These are phyloP conservation scores for Linaria vulgaris DNA, from an alignment of 257 asterid species.

Conservation along the genomic window DNA sequence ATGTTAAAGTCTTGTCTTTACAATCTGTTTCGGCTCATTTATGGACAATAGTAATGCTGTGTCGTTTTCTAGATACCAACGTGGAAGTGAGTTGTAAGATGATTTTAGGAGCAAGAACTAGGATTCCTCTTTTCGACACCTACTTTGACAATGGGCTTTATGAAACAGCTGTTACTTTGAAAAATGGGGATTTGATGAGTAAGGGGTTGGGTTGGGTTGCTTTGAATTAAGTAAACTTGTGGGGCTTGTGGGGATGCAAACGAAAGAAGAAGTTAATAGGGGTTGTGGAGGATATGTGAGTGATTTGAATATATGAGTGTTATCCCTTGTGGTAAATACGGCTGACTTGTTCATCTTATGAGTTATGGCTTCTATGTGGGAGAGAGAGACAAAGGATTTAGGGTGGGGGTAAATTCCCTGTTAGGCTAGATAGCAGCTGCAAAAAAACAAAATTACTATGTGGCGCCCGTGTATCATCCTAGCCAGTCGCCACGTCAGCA, in stretches of 20 bases:
- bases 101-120: constrained; percentile 29
- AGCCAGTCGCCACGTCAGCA: too few relatives aligned
- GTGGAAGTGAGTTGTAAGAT: constrained; percentile 1
- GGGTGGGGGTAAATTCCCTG: too few relatives aligned
- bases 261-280: constrained; percentile 17
- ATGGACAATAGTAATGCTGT: constrained; percentile 38
- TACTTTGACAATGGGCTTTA: constrained; percentile 44
- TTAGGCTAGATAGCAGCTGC: too few relatives aligned
- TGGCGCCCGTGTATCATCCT: too few relatives aligned
- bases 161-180: not conserved
- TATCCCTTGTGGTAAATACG: too few relatives aligned
- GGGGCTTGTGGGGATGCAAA: constrained; percentile 26
- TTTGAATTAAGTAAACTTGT: constrained; percentile 28
- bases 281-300: constrained; percentile 14
- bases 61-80: not conserved
- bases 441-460: too few relatives aligned
- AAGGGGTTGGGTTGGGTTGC: constrained; percentile 36
- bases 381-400: too few relatives aligned
- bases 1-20: constrained; percentile 34
- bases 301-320: too few relatives aligned
- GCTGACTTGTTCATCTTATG: too few relatives aligned
- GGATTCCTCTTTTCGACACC: constrained; percentile 34
- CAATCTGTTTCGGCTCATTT: constrained; percentile 46
- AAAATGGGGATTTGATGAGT: not conserved
- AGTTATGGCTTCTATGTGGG: too few relatives aligned